A percentile compares a stretch with the other conserved stretches of the same genome.
These are phyloP conservation scores for Trichoderma semiorbis DNA, from an alignment of 2,329 filamentous ascomycete species.

Conservation along the genomic window DNA sequence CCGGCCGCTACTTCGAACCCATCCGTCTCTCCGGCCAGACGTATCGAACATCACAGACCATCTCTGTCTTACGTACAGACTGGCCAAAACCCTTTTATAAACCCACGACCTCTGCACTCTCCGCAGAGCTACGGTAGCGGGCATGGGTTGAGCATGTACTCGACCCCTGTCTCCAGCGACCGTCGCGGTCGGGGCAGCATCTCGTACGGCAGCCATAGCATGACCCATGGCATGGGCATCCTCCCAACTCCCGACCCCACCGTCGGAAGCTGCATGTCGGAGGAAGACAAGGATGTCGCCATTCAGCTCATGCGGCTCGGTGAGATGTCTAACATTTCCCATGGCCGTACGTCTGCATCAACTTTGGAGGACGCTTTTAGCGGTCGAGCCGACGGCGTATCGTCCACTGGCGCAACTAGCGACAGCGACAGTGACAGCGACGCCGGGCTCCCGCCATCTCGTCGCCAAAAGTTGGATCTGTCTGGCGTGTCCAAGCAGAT, in stretches of 20 bases:
- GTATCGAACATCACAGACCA: constrained; percentile 64
- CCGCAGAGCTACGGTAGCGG: constrained; percentile 69
- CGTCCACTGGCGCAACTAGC: constrained; percentile 80
- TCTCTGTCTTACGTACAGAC: constrained; percentile 72
- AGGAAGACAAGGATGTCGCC: constrained; percentile 90
- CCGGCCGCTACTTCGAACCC: constrained; percentile 93
- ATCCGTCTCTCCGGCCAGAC: constrained; percentile 89
- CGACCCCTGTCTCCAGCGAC: constrained; percentile 59
- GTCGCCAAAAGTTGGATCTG: constrained; percentile 54
- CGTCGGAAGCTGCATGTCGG: constrained; percentile 92
- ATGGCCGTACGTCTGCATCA: constrained; percentile 88
- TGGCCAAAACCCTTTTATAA: constrained; percentile 75
- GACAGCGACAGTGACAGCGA: constrained; percentile 69
- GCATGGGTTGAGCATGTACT: constrained; percentile 49
- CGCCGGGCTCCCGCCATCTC: constrained; percentile 56
- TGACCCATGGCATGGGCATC: constrained; percentile 47
- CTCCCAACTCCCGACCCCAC: constrained; percentile 96
- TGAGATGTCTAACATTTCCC: constrained; percentile 88
- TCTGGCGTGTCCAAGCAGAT: constrained; percentile 43
- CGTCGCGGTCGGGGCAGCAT: constrained; percentile 65
- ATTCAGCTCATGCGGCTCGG: constrained; percentile 95
- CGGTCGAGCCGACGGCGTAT: constrained; percentile 78
- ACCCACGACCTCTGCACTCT: constrained; percentile 74
- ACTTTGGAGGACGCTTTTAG: constrained; percentile 93
- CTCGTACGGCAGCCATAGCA: constrained; percentile 48